phyloP scores from a whole-genome alignment of 2,329 filamentous ascomycete genomes.

The Xylaria sp. region DNA sequence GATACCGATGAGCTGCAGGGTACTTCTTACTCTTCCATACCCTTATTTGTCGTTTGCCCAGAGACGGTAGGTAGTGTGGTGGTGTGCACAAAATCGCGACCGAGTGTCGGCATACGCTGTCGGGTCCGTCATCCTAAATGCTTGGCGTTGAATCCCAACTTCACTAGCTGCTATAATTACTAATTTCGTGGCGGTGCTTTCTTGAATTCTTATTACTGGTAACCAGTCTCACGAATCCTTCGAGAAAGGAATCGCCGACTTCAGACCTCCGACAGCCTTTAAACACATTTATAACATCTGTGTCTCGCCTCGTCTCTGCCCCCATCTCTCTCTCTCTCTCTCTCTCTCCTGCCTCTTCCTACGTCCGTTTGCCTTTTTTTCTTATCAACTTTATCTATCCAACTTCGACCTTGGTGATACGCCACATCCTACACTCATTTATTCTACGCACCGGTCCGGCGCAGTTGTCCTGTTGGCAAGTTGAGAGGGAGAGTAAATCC shows the following conservation, averaged over 20 bases:
- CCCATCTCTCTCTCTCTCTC: neutral
- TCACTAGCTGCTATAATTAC: neutral
- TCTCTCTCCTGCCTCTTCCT: neutral
- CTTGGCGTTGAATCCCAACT: neutral
- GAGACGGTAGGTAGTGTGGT: neutral
- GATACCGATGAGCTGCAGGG: neutral
- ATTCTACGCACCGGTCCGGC: neutral
- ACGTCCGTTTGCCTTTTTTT: neutral
- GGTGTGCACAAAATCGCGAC: neutral
- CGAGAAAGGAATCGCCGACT: neutral
- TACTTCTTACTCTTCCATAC: neutral
- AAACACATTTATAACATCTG: neutral
- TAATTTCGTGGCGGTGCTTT: neutral
- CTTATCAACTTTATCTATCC: neutral
- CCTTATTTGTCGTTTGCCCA: neutral
- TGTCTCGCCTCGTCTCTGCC: neutral
- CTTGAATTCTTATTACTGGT: neutral
- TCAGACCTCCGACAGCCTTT: neutral
- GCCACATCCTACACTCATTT: neutral
- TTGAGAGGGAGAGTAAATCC: neutral
- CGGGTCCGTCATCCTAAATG: neutral
- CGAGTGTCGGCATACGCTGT: neutral
- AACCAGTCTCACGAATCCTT: constrained; percentile 1
- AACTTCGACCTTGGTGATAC: neutral
- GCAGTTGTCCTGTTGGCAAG: neutral